Percentiles rank a stretch among this genome's conserved stretches.
phyloP scores from a whole-genome alignment of 805 yeast genomes.

The Yarrowia sp. region DNA sequence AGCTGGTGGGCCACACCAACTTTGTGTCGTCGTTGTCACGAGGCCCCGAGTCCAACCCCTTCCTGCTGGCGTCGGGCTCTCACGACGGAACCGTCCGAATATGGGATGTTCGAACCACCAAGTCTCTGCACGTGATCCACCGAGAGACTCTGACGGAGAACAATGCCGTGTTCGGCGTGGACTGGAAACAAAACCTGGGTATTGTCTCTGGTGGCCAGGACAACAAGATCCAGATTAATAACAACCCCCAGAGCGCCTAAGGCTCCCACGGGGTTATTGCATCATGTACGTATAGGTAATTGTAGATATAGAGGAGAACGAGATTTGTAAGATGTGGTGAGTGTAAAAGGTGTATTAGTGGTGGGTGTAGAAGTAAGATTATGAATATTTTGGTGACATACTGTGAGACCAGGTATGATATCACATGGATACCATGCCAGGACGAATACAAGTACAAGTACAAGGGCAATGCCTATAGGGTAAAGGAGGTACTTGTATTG shows the following conservation, averaged over 20 bases:
- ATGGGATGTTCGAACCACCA: constrained; percentile 71
- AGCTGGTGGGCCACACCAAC: constrained; percentile 84
- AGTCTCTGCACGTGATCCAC: constrained; percentile 74
- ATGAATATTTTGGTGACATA: too few relatives aligned
- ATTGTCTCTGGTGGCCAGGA: constrained; percentile 93
- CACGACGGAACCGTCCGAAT: constrained; percentile 94
- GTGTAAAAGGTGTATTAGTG: too few relatives aligned
- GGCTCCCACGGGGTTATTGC: background rate
- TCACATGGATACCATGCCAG: too few relatives aligned
- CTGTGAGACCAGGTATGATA: too few relatives aligned
- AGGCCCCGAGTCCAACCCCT: constrained; percentile 65
- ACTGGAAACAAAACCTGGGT: constrained; percentile 77
- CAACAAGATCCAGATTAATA: constrained; percentile 83
- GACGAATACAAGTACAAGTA: too few relatives aligned
- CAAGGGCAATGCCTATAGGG: too few relatives aligned
- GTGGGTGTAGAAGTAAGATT: too few relatives aligned
- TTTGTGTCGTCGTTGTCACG: constrained; percentile 78
- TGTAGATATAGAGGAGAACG: background rate
- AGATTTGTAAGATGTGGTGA: background rate
- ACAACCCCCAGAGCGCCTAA: constrained; percentile 34
- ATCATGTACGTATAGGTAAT: constrained; percentile 15
- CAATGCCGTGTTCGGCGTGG: constrained; percentile 77
- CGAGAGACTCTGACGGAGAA: constrained; percentile 54
- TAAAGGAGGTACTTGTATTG: too few relatives aligned
- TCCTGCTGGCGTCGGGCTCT: constrained; percentile 85